Evolutionary conservation across 1,139 yeast species (phyloP), one percentile per base, ranked within the genome.

Genomic region (Sugiyamaella novakii): DNA sequence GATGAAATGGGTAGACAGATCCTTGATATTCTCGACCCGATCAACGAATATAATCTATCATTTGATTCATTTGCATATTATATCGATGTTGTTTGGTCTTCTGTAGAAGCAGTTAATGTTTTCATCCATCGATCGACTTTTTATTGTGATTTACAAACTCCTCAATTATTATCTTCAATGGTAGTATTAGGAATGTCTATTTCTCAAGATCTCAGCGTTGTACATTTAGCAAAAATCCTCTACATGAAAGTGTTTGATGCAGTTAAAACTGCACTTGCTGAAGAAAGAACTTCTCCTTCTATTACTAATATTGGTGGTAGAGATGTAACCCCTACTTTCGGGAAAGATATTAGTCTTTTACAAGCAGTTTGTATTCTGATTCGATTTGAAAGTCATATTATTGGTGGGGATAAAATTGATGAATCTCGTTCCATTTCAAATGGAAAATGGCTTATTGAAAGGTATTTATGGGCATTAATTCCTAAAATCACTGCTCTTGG

Each of bases 41-140:
- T 29, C 2, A 38, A 43, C 19, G 34, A 43, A 10, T 47, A 40
- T 34, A 30, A 39, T 18, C 41, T 47, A 24, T 24, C 38, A 2
- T 19, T 37, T 3, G 44, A 34, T 12, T 46, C 47, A 5, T 31
- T 62, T 8, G 54, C 54, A 19, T 47, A 49, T 36, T 61, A 57
- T 51, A 44, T 63, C 5, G 54, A 54, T n/a, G 29, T 53, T 5
- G 61, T 62, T 12, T 61, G 65, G 67, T 19, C 49, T 3, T 43
- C 49, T 5, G 59, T 58, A 3, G 56, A 49, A 5, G 54, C 60
- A 8, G 50, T 67, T 15, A 49, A 52, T 37, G 41, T 50, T 30
- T 57, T 70, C 29, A 56, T 75, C n/a, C 78, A 75, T 56, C 57
- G 66, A 12, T 66, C 75, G 5, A 68, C 76, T 1, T 74, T 73